These are phyloP conservation scores for Dictyostelium citrinum DNA, from an alignment of 78 protist species.

Conservation along the genomic window DNA sequence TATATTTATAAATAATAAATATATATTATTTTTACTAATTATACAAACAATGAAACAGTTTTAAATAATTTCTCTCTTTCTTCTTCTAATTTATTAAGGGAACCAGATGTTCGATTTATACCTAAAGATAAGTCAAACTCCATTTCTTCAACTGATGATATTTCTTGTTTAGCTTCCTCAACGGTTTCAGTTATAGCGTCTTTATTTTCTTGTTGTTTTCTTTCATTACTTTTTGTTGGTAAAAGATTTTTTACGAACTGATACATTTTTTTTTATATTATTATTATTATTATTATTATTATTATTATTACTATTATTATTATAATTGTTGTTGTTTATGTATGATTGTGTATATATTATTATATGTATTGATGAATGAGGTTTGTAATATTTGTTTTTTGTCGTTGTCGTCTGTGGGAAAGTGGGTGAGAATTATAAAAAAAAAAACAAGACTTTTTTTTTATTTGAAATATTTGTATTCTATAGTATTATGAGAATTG, in stretches of 20 bases:
- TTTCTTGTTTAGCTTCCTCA: background rate
- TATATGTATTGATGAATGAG: no score
- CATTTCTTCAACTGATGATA: background rate
- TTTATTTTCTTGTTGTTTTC: background rate
- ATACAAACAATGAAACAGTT: background rate
- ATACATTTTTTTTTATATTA: background rate
- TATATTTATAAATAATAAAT: background rate
- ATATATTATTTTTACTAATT: background rate
- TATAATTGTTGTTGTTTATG: no score
- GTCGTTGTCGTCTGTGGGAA: no score
- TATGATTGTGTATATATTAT: no score
- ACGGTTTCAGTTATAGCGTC: background rate
- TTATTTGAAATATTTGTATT: no score
- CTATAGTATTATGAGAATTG: background rate
- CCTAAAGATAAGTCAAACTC: conserved; percentile 9
- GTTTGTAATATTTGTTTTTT: no score
- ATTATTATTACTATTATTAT: no score
- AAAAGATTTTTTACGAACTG: background rate
- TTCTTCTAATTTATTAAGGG: background rate
- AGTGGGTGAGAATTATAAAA: no score
- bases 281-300: no score
- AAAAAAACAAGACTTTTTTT: no score
- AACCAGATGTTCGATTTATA: conserved; percentile 4
- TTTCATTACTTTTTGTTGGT: background rate
- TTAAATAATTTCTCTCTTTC: conserved; percentile 17